Evolutionary conservation across 2,329 filamentous ascomycete genomes (phyloP), one percentile per base, ranked within the genome.

Genomic region (Westerdykella ornata): DNA sequence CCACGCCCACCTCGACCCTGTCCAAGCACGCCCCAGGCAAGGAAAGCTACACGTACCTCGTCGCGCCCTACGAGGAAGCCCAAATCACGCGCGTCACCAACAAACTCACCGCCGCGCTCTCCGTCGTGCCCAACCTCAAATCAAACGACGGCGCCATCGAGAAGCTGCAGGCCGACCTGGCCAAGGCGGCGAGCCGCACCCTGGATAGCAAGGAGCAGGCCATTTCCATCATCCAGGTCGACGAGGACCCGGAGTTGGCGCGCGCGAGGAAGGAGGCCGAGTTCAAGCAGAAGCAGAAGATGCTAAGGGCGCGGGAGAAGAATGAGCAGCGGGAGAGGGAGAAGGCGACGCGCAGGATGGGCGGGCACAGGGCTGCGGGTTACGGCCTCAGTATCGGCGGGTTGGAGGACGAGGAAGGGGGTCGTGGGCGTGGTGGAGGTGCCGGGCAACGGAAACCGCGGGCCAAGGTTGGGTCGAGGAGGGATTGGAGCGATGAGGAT

Each of bases 11-110:
- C 18, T 65, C 62, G 29, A 51, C 64, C 28, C 51, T 42, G 17
- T 39, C 44, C 13, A 56, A 57, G 38, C 51, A 46, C 30, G 67
- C 11, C 68, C 71, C 76, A 2, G 84, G 85, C 68, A 76, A 82
- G 46, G 85, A 90, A 53, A 78, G 81, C 5, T 84, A 86, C 63
- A 85, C 83, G 53, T 90, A 89, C 56, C 78, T 86, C 6, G 82
- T 82, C 2, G 81, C 83, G 1, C 84, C 85, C 1, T 80, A 85
- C 52, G 71, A 85, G 44, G 73, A 75, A 19, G 82, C 80, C 34
- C 80, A 81, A 45, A 70, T 85, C 17, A 72, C 89, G 45, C 76
- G 86, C 58, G 77, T 85, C 7, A 81, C 87, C 13, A 84, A 85
- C 44, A 86, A 89, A 60, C 74, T 90, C 57, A 82, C 82, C 8